Evolutionary conservation across 306 rosid genomes (phyloP).

Genomic region (Corylus avellana): DNA sequence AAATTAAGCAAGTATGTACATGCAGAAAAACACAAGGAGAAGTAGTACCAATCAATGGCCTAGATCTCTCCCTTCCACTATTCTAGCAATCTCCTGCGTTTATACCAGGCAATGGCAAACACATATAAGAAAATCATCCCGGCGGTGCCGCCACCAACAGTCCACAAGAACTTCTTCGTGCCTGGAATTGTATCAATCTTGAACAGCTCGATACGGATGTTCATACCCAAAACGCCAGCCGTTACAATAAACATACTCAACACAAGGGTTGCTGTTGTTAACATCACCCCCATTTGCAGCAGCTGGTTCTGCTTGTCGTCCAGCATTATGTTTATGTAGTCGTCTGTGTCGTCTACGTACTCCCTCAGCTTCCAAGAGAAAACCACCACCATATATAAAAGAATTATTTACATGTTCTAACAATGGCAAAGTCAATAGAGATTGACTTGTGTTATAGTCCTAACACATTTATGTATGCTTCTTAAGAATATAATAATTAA

Average conservation of each 20-base stretch:
- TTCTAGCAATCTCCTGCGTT: conserved; percentile 44
- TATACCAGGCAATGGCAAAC: conserved; percentile 50
- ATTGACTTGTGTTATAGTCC: no score
- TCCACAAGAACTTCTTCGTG: conserved; percentile 42
- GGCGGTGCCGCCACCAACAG: conserved; percentile 40
- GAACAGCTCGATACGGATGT: conserved; percentile 44
- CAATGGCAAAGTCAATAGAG: no score
- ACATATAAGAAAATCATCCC: conserved; percentile 40
- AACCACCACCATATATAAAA: not conserved
- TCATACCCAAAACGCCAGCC: conserved; percentile 56
- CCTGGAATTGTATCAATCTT: conserved; percentile 21
- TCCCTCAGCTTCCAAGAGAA: conserved; percentile 61
- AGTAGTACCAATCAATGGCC: no score
- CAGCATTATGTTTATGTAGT: conserved; percentile 83
- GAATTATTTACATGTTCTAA: not conserved
- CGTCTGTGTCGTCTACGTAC: conserved; percentile 83
- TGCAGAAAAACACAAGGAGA: no score
- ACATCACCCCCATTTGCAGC: conserved; percentile 68
- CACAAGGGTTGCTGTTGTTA: conserved; percentile 58
- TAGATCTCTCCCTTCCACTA: not conserved
- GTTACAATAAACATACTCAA: conserved; percentile 47
- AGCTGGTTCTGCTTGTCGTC: conserved; percentile 88
- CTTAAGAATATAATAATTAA: no score
- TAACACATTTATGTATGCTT: no score
- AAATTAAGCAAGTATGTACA: no score